Conservation (phyloP, 2,329 filamentous ascomycete genomes). For the Trichophyton mentagrophytes region DNA sequence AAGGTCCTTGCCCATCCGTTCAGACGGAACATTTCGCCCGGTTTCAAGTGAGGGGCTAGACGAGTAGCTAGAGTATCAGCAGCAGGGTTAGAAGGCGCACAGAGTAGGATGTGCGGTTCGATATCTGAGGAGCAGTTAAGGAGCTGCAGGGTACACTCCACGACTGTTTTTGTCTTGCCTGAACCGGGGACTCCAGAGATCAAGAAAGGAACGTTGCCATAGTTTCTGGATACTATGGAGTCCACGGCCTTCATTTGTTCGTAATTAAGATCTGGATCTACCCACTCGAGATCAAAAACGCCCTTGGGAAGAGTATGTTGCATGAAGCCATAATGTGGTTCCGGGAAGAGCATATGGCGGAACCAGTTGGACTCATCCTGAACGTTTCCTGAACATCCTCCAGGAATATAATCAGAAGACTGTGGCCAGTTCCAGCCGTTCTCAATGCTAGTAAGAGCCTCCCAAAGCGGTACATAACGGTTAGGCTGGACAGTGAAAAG, state of each 20-base stretch:
- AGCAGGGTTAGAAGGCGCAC: constrained; percentile 36
- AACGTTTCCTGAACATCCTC: constrained; percentile 23
- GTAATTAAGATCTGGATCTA: constrained; percentile 34
- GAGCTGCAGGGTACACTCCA: constrained; percentile 31
- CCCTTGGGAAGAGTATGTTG: constrained; percentile 29
- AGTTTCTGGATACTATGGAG: constrained; percentile 28
- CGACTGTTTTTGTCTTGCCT: constrained; percentile 40
- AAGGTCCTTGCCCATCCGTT: constrained; percentile 30
- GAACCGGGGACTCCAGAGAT: constrained; percentile 41
- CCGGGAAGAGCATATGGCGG: constrained; percentile 35
- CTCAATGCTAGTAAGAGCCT: constrained; percentile 13
- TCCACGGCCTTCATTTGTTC: constrained; percentile 38
- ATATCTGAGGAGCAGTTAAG: constrained; percentile 8
- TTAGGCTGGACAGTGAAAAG: constrained; percentile 15
- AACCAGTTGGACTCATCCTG: constrained; percentile 14
- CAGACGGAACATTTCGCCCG: constrained; percentile 30
- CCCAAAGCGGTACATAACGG: constrained; percentile 14
- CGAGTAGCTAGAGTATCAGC: constrained; percentile 34
- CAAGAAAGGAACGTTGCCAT: constrained; percentile 36
- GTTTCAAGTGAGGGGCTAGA: constrained; percentile 25
- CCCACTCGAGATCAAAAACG: constrained; percentile 23
- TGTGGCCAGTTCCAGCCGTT: constrained; percentile 38
- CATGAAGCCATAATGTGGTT: constrained; percentile 23
- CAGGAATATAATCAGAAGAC: constrained; percentile 34
- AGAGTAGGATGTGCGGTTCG: constrained; percentile 29